Percentiles rank a stretch among this genome's conserved stretches.
phyloP scores from a whole-genome alignment of 2,329 filamentous ascomycete species.

The Cytospora schulzeri region DNA sequence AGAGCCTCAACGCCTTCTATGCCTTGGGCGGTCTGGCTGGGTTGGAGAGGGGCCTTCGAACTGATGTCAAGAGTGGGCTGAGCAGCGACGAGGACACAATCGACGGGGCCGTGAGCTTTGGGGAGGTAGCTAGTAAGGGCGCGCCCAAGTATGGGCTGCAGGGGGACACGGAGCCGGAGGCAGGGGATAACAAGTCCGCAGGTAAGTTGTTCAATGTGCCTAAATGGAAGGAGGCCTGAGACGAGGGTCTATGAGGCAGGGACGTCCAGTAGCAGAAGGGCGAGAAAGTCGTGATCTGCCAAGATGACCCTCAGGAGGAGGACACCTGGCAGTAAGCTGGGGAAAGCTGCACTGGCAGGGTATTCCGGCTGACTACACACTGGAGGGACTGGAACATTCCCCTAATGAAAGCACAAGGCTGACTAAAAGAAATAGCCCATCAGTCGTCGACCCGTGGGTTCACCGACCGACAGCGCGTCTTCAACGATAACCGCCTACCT shows the following conservation, averaged over 20 bases:
- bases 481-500: constrained; percentile 62
- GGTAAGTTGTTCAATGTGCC: background rate
- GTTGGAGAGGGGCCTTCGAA: constrained; percentile 72
- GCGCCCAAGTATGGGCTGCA: constrained; percentile 39
- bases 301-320: too few relatives aligned
- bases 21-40: constrained; percentile 73
- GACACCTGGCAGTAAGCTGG: too few relatives aligned
- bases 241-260: background rate
- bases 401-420: background rate
- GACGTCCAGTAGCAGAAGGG: background rate
- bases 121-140: constrained; percentile 55
- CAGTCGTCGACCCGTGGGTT: constrained; percentile 30
- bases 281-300: background rate
- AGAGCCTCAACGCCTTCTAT: constrained; percentile 73
- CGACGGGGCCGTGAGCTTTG: constrained; percentile 68
- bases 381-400: too few relatives aligned
- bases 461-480: constrained; percentile 59
- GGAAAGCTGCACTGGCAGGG: too few relatives aligned
- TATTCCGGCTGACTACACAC: too few relatives aligned
- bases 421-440: constrained; percentile 1
- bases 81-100: constrained; percentile 69
- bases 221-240: background rate
- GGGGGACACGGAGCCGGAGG: constrained; percentile 35
- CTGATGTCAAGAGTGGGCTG: constrained; percentile 65
- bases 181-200: constrained; percentile 10